Evolutionary conservation across 108 stramenopile species (phyloP).

Genomic region (Skeletonema costatum): DNA sequence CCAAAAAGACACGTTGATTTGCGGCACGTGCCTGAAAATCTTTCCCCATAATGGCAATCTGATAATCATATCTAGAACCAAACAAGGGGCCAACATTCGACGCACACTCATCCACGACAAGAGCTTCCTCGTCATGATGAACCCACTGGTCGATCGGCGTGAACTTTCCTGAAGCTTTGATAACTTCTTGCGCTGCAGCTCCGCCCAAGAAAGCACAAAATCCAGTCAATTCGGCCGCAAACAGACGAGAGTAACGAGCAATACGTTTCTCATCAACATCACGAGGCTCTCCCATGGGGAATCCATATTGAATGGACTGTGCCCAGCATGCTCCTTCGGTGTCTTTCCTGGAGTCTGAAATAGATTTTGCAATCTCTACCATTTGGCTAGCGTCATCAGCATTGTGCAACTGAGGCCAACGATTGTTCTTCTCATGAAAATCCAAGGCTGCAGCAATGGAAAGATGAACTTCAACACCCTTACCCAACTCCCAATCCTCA

Average conservation of each 20-base stretch:
- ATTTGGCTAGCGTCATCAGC: constrained; percentile 38
- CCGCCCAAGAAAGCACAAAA: constrained; percentile 85
- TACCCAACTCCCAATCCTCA: constrained; percentile 61
- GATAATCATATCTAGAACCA: constrained; percentile 74
- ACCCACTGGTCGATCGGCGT: constrained; percentile 81
- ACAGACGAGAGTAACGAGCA: constrained; percentile 54
- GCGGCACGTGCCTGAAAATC: constrained; percentile 65
- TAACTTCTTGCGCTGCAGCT: constrained; percentile 88
- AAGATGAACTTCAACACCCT: constrained; percentile 60
- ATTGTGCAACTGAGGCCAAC: constrained; percentile 51
- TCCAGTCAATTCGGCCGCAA: constrained; percentile 66
- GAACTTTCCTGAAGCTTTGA: constrained; percentile 87
- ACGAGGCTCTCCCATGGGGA: constrained; percentile 55
- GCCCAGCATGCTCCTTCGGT: constrained; percentile 48
- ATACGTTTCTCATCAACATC: constrained; percentile 64
- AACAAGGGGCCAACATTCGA: constrained; percentile 47
- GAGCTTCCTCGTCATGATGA: constrained; percentile 49
- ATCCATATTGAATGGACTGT: constrained; percentile 50
- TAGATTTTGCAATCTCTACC: constrained; percentile 27
- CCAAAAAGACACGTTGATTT: constrained; percentile 76
- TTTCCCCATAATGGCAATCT: constrained; percentile 74
- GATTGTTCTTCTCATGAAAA: constrained; percentile 31
- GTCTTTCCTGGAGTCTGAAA: constrained; percentile 26
- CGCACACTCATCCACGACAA: constrained; percentile 61
- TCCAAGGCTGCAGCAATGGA: constrained; percentile 45